Evolutionary conservation across 495 filamentous ascomycete species (phyloP).

Genomic region (Penicillium nucicola): DNA sequence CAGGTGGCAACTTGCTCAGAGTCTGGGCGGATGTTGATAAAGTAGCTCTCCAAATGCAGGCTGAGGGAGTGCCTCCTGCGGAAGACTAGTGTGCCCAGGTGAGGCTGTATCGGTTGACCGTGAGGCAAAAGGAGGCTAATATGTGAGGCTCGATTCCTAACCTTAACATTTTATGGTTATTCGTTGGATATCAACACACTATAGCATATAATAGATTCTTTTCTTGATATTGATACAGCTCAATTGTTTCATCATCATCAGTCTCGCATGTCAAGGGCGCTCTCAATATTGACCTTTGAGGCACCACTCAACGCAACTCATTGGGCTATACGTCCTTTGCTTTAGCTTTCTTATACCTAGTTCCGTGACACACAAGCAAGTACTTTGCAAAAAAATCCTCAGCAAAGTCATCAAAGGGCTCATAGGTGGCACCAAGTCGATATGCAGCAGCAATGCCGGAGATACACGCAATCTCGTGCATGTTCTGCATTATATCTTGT

Average conservation of each 20-base stretch:
- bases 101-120: neutral
- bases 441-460: conserved; percentile 77
- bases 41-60: conserved; percentile 61
- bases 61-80: conserved; percentile 52
- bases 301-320: too few relatives aligned
- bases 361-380: conserved; percentile 49
- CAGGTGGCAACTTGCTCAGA: conserved; percentile 69
- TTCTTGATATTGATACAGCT: too few relatives aligned
- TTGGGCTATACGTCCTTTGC: neutral
- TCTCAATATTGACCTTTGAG: too few relatives aligned
- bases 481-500: conserved; percentile 47
- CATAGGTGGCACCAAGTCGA: conserved; percentile 72
- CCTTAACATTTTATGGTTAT: too few relatives aligned
- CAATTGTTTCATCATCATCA: too few relatives aligned
- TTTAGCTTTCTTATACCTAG: conserved; percentile 34
- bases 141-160: too few relatives aligned
- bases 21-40: conserved; percentile 73
- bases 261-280: too few relatives aligned
- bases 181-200: too few relatives aligned
- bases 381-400: conserved; percentile 57
- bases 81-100: conserved; percentile 64
- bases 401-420: conserved; percentile 60
- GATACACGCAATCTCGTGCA: conserved; percentile 77
- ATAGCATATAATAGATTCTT: too few relatives aligned
- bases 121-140: too few relatives aligned